phyloP scores from a whole-genome alignment of 768 basidiomycete genomes.

The Leucosporidium scottii region DNA sequence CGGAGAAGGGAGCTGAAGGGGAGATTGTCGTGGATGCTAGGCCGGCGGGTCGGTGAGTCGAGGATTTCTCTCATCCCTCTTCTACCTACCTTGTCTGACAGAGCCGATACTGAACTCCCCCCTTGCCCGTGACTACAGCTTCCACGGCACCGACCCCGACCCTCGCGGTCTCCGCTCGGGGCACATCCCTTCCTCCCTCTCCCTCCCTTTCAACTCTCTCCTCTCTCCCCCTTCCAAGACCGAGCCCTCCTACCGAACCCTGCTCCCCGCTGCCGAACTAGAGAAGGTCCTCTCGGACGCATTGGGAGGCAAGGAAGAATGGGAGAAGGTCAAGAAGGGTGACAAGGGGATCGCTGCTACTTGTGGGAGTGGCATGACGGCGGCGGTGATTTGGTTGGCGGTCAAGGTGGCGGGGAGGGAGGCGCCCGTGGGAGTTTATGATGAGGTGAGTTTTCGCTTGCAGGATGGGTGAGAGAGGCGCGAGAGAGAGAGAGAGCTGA shows the following conservation, averaged over 20 bases:
- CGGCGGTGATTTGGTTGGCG: constrained; percentile 88
- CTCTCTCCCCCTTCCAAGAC: constrained; percentile 37
- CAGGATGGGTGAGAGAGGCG: not conserved
- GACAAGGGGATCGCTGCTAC: constrained; percentile 58
- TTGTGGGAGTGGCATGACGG: constrained; percentile 99
- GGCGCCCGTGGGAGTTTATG: constrained; percentile 62
- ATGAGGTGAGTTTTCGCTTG: constrained; percentile 62
- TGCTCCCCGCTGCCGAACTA: constrained; percentile 56
- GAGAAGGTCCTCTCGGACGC: constrained; percentile 55
- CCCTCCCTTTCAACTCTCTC: constrained; percentile 62
- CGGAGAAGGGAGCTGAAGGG: constrained; percentile 47
- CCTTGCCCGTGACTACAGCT: too few relatives aligned
- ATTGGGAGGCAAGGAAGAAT: constrained; percentile 47
- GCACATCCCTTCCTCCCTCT: constrained; percentile 80
- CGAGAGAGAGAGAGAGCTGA: not conserved
- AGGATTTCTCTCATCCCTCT: not conserved
- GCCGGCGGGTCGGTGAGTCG: constrained; percentile 62
- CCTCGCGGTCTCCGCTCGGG: constrained; percentile 84
- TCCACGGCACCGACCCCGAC: constrained; percentile 71
- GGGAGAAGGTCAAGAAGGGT: constrained; percentile 55
- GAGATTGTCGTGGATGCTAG: constrained; percentile 63
- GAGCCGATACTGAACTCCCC: too few relatives aligned
- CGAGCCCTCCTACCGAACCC: constrained; percentile 51
- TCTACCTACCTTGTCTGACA: too few relatives aligned
- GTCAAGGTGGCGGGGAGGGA: constrained; percentile 61